These are phyloP conservation scores for Astraeus odoratus DNA, from an alignment of 768 basidiomycete species.

Conservation along the genomic window DNA sequence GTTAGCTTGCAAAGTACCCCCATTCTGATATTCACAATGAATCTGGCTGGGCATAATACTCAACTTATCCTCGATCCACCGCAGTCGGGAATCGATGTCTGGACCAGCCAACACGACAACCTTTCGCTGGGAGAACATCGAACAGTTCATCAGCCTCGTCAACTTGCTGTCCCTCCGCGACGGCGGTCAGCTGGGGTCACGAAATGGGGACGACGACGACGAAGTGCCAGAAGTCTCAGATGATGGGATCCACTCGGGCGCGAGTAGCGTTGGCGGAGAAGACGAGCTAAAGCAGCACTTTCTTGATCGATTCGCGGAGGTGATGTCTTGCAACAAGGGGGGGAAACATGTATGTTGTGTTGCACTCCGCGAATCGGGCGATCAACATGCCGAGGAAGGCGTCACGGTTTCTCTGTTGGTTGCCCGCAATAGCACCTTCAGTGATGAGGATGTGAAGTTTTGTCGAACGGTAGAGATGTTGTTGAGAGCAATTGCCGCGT, in stretches of 20 bases:
- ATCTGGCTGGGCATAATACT: too few relatives aligned
- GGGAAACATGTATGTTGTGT: neutral
- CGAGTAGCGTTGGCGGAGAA: neutral
- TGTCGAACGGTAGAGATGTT: neutral
- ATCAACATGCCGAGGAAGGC: neutral
- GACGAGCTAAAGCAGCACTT: neutral
- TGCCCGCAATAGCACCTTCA: neutral
- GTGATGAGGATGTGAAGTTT: neutral
- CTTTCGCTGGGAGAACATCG: neutral
- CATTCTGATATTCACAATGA: too few relatives aligned
- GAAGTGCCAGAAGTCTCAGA: slow-evolving; percentile 8
- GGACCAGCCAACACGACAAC: neutral
- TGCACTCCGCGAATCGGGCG: neutral
- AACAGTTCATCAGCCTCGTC: slow-evolving; percentile 1
- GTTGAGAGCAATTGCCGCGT: neutral
- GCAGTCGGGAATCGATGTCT: too few relatives aligned
- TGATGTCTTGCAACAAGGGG: neutral
- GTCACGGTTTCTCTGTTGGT: neutral
- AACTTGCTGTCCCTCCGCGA: slow-evolving; percentile 1
- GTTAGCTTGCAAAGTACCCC: too few relatives aligned
- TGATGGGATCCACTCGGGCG: neutral
- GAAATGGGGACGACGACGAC: neutral
- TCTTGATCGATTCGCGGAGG: neutral
- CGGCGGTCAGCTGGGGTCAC: neutral
- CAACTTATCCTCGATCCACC: too few relatives aligned